A percentile compares a stretch with the other conserved stretches of the same genome.
Evolutionary conservation across 495 filamentous ascomycete genomes (phyloP).

Genomic region (Aspergillus coremiiformis): DNA sequence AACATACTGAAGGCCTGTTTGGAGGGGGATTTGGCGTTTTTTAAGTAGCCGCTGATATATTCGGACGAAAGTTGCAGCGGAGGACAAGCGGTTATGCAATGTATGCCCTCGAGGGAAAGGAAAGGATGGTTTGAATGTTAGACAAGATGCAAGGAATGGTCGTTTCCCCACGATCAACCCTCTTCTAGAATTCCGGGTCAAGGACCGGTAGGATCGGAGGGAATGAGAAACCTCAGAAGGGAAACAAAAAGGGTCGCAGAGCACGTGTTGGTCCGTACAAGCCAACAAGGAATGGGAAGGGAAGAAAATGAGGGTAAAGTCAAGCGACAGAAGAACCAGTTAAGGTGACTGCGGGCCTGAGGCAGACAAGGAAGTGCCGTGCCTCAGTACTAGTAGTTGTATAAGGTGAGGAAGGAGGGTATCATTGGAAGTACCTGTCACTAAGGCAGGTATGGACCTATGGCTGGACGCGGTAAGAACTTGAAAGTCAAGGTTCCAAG

Average conservation of each 20-base stretch:
- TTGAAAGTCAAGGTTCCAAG: no score
- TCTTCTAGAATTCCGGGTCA: neutral
- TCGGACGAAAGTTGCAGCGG: slow-evolving; percentile 8
- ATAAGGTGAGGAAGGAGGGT: neutral
- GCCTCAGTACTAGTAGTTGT: neutral
- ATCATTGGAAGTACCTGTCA: no score
- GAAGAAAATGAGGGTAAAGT: slow-evolving; percentile 4
- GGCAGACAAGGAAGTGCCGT: neutral
- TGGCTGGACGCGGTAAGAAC: neutral
- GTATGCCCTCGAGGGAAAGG: neutral
- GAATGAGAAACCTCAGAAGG: neutral
- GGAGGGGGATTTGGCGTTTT: neutral
- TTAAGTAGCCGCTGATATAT: slow-evolving; percentile 5
- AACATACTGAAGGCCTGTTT: slow-evolving; percentile 21
- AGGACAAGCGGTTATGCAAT: slow-evolving; percentile 1
- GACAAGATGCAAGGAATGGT: neutral
- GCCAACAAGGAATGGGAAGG: slow-evolving; percentile 12
- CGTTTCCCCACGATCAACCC: neutral
- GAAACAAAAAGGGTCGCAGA: slow-evolving; percentile 2
- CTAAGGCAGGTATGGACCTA: no score
- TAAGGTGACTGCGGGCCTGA: slow-evolving; percentile 7
- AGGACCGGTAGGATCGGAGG: neutral
- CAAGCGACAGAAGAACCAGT: slow-evolving; percentile 1
- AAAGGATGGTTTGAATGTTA: neutral
- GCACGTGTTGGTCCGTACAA: slow-evolving; percentile 11